Conservation (phyloP, 2,329 filamentous ascomycete genomes). For the Byssoonygena ceratinophila region DNA sequence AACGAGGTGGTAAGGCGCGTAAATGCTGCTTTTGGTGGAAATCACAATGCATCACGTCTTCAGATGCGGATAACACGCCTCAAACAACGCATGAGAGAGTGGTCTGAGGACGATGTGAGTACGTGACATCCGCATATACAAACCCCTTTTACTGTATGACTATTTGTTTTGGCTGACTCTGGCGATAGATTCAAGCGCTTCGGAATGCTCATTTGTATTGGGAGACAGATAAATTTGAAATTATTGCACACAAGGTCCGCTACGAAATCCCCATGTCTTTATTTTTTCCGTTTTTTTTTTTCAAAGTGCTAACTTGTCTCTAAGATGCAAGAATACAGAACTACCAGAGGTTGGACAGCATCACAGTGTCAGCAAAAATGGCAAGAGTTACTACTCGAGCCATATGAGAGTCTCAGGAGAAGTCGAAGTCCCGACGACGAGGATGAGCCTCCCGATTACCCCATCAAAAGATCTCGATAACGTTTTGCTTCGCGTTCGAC, state of each 20-base stretch:
- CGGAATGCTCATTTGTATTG: slow-evolving; percentile 29
- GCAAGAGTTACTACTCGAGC: slow-evolving; percentile 12
- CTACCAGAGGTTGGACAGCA: slow-evolving; percentile 26
- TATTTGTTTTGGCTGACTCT: slow-evolving; percentile 13
- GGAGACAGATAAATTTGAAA: slow-evolving; percentile 31
- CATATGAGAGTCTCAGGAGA: not conserved
- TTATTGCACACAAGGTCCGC: slow-evolving; percentile 32
- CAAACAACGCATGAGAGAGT: slow-evolving; percentile 27
- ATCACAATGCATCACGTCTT: slow-evolving; percentile 31
- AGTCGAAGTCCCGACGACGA: slow-evolving; percentile 9
- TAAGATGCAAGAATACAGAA: slow-evolving; percentile 27
- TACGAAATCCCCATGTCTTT: no score
- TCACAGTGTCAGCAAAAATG: slow-evolving; percentile 27
- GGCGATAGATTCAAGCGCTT: slow-evolving; percentile 27
- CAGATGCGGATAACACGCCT: slow-evolving; percentile 34
- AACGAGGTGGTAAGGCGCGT: slow-evolving; percentile 31
- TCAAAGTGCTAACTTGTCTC: not conserved
- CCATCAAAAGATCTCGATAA: slow-evolving; percentile 6
- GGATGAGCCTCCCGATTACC: slow-evolving; percentile 7
- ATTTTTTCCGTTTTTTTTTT: no score
- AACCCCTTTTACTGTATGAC: not conserved
- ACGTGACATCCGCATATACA: slow-evolving; percentile 23
- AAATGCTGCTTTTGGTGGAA: slow-evolving; percentile 29
- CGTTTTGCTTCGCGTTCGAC: not conserved
- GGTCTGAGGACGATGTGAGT: slow-evolving; percentile 38